Percentiles rank a stretch among this genome's conserved stretches.
Conservation (phyloP, 331 rosid genomes). For the Arachis monticola region DNA sequence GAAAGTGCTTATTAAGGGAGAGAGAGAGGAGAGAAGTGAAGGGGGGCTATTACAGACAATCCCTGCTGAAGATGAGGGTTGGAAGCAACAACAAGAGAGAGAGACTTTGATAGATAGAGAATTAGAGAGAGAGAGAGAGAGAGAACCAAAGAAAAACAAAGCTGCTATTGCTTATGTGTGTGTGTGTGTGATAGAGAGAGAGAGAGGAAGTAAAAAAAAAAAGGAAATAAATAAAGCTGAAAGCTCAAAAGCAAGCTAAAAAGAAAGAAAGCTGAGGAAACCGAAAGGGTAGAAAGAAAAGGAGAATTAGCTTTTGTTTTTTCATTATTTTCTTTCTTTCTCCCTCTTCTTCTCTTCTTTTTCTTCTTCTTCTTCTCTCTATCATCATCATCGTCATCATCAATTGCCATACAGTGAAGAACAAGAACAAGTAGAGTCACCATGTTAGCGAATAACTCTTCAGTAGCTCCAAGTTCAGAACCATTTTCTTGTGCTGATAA, state of each 20-base stretch:
- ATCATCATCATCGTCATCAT: constrained; percentile 8
- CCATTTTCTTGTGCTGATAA: constrained; percentile 64
- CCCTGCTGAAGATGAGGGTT: constrained; percentile 59
- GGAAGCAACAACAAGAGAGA: constrained; percentile 45
- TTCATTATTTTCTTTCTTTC: not conserved
- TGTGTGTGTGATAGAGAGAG: too few relatives aligned
- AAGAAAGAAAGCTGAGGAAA: constrained; percentile 82
- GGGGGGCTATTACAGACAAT: constrained; percentile 53
- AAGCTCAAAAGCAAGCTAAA: constrained; percentile 71
- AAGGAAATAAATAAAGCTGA: constrained; percentile 41
- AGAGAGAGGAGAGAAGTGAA: too few relatives aligned
- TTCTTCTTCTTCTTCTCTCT: not conserved
- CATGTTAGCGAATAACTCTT: constrained; percentile 70
- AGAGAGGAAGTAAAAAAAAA: too few relatives aligned
- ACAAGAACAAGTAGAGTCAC: too few relatives aligned
- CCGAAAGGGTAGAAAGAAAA: constrained; percentile 57
- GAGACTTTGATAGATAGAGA: not conserved
- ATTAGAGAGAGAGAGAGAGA: not conserved
- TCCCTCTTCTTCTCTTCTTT: constrained; percentile 16
- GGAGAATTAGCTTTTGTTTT: constrained; percentile 41
- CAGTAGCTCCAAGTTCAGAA: constrained; percentile 63
- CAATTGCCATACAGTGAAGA: not conserved
- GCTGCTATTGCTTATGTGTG: constrained; percentile 31
- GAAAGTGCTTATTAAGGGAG: constrained; percentile 53
- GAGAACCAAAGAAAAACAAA: constrained; percentile 46